A percentile compares a stretch with the other conserved stretches of the same genome.
These are phyloP conservation scores for Zarea fungicola DNA, from an alignment of 2,329 filamentous ascomycete species.

Conservation along the genomic window DNA sequence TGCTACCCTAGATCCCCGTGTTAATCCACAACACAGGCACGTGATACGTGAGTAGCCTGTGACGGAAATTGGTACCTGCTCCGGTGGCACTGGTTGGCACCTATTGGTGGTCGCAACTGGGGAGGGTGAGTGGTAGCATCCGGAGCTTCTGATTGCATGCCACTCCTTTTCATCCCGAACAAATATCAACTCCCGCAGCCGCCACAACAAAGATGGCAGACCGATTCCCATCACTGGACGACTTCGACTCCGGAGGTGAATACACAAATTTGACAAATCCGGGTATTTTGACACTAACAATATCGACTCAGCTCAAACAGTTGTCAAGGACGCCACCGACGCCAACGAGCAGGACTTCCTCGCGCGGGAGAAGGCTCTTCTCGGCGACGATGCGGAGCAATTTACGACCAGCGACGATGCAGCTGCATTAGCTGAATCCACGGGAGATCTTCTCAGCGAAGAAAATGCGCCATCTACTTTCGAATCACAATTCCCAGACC, in stretches of 20 bases:
- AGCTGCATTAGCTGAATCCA: slow-evolving; percentile 57
- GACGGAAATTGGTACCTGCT: too few relatives aligned
- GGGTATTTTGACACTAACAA: neutral
- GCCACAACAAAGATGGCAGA: slow-evolving; percentile 58
- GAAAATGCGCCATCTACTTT: slow-evolving; percentile 58
- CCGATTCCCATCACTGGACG: slow-evolving; percentile 73
- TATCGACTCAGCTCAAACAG: slow-evolving; percentile 55
- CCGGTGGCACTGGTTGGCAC: too few relatives aligned
- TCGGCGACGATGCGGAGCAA: slow-evolving; percentile 90
- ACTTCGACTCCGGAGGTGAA: slow-evolving; percentile 64
- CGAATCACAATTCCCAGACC: slow-evolving; percentile 85
- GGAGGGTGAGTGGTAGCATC: neutral
- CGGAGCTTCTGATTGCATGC: neutral
- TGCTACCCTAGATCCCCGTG: too few relatives aligned
- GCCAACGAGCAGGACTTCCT: slow-evolving; percentile 74
- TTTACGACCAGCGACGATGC: slow-evolving; percentile 75
- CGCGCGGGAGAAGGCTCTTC: slow-evolving; percentile 78
- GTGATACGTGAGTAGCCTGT: too few relatives aligned
- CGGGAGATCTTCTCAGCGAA: slow-evolving; percentile 67
- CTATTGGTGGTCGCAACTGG: neutral
- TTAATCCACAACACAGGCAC: too few relatives aligned
- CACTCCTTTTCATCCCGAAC: slow-evolving; percentile 1
- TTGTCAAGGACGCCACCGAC: slow-evolving; percentile 46
- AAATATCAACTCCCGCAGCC: neutral
- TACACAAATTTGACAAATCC: neutral